Base-by-base conservation (phyloP, 768 basidiomycete genomes). In the Pholiota conissans region DNA sequence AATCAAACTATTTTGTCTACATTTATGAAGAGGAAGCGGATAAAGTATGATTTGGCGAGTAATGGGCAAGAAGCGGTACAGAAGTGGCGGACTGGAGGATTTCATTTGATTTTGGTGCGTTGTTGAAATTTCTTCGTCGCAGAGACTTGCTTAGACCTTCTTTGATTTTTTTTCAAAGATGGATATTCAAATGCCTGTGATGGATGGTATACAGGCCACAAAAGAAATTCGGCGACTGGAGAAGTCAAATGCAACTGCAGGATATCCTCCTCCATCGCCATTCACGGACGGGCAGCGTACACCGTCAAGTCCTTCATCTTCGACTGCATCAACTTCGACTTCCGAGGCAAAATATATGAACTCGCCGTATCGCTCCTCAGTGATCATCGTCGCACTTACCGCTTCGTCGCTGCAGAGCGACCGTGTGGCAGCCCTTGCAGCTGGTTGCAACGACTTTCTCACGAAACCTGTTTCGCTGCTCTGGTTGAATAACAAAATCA, bases 171-270 rank as follows among this genome's bases (percentile, higher is more conserved):
- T 6, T 32, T 6, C 30, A 13, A 32, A 98, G 96, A 99, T 99
- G 97, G 97, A 99, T 76, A 98, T 99, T 53, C 96, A 98, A 74
- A 95, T 99, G 85, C 97, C 97, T 8, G 88, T 98, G 64, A 98
- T 97, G 91, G 93, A 96, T 72, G 97, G 97, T 30, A 97, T 98
- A 49, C 86, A 93, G 69, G 97, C 97, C 6, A 99, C 97, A 3
- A 95, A 94, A 65, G 92, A 95, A 71, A 99, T 99, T 57, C 82
- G 97, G 51, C 84, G 86, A 53, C 72, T 95, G 40, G 96, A 98
- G 69, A 89, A 85, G 64, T 59, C 73, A 34, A 85, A 81, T 58
- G 82, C 85, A 49, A 76, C 82, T 47, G 83, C 86, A 45, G 87
- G 86, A 7, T 89, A 82, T 65, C 87, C 84, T 40, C 86, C 89